Evolutionary conservation across 2,329 filamentous ascomycete species (phyloP), one percentile per base, ranked within the genome.

Genomic region (Boeremia lycopersici): DNA sequence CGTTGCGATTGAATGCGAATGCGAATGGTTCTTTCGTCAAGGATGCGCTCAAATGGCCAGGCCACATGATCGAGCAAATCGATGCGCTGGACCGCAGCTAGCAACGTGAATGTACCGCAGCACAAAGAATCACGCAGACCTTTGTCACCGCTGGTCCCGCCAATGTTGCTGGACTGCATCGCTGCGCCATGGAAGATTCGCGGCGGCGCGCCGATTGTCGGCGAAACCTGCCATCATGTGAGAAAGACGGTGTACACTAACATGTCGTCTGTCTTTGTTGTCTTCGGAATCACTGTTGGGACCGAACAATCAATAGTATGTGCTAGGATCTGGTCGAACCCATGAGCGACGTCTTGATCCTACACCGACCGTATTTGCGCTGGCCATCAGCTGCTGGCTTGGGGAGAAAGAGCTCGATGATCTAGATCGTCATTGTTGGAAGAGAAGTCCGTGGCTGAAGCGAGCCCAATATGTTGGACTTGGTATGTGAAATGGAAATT

Each of bases 111-210:
- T 17, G 10, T 5, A 26, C 23, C 40, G 23, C 34, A 49, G 45
- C 31, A 42, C 31, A 15, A 33, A 10, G 12, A 26, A 10, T 31
- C 19, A 46, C 17, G 13, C 41, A 10, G 30, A 46, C 52, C 9
- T 50, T 41, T 46, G 26, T 41, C 40, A 53, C 33, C 9, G 8
- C 12, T 7, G 34, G 15, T 43, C 17, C 42, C 40, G 47, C 44
- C 34, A 44, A 13, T 13, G 46, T 19, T 19, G 48, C 43, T 52
- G 31, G 30, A 33, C 10, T 17, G 36, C 11, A 23, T 33, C 33
- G 42, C 57, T 62, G 55, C 61, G 59, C 57, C 61, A 62, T 50
- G 52, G 39, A 57, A 38, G 57, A 52, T 53, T 63, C 54, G 55
- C 53, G 42, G 45, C 29, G 31, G 44, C 39, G 46, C 53, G 57